phyloP scores from a whole-genome alignment of 192 early-diverging fungal genomes.

The Backusella australiensis region DNA sequence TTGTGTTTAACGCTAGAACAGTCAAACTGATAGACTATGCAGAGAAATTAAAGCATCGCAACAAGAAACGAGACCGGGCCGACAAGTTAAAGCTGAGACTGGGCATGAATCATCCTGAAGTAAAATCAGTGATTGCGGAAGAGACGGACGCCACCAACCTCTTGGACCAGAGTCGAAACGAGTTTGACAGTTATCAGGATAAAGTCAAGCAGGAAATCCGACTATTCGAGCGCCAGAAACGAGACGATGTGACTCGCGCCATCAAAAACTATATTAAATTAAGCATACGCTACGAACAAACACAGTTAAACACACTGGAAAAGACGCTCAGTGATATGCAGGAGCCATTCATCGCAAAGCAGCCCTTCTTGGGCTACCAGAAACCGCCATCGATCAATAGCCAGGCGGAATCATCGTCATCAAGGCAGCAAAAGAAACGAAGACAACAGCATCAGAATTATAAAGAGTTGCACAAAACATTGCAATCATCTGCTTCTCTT shows the following conservation, averaged over 20 bases:
- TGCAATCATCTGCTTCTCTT: conserved; percentile 35
- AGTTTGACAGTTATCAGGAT: conserved; percentile 38
- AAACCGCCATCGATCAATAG: neutral
- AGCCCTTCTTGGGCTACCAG: neutral
- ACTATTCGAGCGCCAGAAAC: conserved; percentile 45
- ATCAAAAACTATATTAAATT: conserved; percentile 38
- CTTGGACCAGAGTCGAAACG: conserved; percentile 17
- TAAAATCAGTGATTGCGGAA: conserved; percentile 23
- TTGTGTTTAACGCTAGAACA: conserved; percentile 46
- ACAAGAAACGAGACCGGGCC: conserved; percentile 35
- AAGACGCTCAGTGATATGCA: conserved; percentile 34
- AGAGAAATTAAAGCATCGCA: conserved; percentile 39
- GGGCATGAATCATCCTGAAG: conserved; percentile 22
- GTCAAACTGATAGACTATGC: conserved; percentile 48
- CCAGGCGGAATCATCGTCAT: neutral
- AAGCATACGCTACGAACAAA: conserved; percentile 39
- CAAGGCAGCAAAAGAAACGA: conserved; percentile 14
- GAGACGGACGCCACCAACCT: conserved; percentile 29
- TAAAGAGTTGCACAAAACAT: conserved; percentile 7
- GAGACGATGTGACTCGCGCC: conserved; percentile 35
- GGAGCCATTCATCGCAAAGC: neutral
- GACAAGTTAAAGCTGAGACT: conserved; percentile 36
- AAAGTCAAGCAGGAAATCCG: conserved; percentile 43
- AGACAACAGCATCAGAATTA: conserved; percentile 14
- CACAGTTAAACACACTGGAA: conserved; percentile 41